These are phyloP conservation scores for Metschnikowia drakensbergensis DNA, from an alignment of 805 yeast genomes.

Conservation along the genomic window DNA sequence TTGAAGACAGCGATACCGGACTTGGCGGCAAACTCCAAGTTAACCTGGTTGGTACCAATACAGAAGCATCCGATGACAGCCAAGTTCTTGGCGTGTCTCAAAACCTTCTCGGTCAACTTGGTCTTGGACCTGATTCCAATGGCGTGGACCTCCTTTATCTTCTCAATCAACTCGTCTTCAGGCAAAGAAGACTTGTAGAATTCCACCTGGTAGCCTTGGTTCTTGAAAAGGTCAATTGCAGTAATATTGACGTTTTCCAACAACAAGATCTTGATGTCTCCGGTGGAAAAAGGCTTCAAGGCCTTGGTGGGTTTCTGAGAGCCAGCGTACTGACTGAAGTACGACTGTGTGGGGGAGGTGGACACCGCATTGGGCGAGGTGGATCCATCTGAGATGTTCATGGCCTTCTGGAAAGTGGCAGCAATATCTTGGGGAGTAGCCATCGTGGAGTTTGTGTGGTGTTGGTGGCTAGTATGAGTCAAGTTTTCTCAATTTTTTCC, in stretches of 20 bases:
- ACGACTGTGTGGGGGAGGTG: slow-evolving; percentile 79
- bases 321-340: slow-evolving; percentile 51
- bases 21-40: slow-evolving; percentile 85
- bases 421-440: slow-evolving; percentile 67
- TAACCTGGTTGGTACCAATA: slow-evolving; percentile 98
- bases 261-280: slow-evolving; percentile 86
- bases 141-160: slow-evolving; percentile 90
- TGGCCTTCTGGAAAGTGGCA: slow-evolving; percentile 51
- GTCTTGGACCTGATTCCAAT: slow-evolving; percentile 98
- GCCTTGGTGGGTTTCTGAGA: slow-evolving; percentile 57
- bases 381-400: slow-evolving; percentile 39
- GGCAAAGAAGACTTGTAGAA: slow-evolving; percentile 83
- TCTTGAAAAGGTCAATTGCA: slow-evolving; percentile 78
- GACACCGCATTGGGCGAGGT: slow-evolving; percentile 65
- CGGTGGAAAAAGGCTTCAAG: slow-evolving; percentile 91
- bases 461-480: background rate
- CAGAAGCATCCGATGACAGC: slow-evolving; percentile 96
- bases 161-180: slow-evolving; percentile 91
- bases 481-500: slow-evolving; percentile 4
- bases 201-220: slow-evolving; percentile 97
- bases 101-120: slow-evolving; percentile 71
- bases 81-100: slow-evolving; percentile 84
- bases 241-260: slow-evolving; percentile 92
- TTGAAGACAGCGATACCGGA: slow-evolving; percentile 95
- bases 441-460: slow-evolving; percentile 36